phyloP scores from a whole-genome alignment of 768 basidiomycete genomes.

The Podaxis rugospora region DNA sequence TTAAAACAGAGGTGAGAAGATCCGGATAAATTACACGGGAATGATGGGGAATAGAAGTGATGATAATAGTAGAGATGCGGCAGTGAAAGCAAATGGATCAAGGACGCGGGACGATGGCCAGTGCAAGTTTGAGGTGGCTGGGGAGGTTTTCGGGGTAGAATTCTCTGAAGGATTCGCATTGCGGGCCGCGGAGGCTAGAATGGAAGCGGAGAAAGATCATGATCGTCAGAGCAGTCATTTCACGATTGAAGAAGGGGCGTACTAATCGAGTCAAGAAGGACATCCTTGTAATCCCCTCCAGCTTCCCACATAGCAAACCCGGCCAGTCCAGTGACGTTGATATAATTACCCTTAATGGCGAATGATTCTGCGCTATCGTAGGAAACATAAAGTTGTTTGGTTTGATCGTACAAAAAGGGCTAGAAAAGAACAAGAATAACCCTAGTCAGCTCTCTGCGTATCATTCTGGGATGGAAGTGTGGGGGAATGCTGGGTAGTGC shows the following conservation, averaged over 20 bases:
- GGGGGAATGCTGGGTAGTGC: slow-evolving; percentile 1
- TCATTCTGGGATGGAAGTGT: slow-evolving; percentile 3
- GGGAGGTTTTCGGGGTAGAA: neutral
- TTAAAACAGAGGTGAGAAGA: neutral
- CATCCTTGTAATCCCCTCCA: slow-evolving; percentile 58
- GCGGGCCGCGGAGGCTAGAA: slow-evolving; percentile 6
- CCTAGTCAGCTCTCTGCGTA: neutral
- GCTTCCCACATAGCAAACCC: slow-evolving; percentile 76
- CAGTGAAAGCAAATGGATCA: neutral
- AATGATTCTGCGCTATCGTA: slow-evolving; percentile 65
- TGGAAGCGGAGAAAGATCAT: neutral
- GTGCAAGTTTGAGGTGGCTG: neutral
- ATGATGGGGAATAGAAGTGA: neutral
- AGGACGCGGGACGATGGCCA: neutral
- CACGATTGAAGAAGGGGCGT: slow-evolving; percentile 11
- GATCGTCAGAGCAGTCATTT: neutral
- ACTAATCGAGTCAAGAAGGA: slow-evolving; percentile 58
- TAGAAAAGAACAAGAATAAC: slow-evolving; percentile 21
- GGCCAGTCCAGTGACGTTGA: slow-evolving; percentile 45
- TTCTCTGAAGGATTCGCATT: neutral
- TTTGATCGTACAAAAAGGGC: slow-evolving; percentile 65
- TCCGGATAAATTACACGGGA: slow-evolving; percentile 1
- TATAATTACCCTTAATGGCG: slow-evolving; percentile 56
- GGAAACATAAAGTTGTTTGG: slow-evolving; percentile 52
- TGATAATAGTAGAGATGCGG: neutral